A percentile compares a stretch with the other conserved stretches of the same genome.
Conservation (phyloP, 2,329 filamentous ascomycete species). For the Penicillium sp. region DNA sequence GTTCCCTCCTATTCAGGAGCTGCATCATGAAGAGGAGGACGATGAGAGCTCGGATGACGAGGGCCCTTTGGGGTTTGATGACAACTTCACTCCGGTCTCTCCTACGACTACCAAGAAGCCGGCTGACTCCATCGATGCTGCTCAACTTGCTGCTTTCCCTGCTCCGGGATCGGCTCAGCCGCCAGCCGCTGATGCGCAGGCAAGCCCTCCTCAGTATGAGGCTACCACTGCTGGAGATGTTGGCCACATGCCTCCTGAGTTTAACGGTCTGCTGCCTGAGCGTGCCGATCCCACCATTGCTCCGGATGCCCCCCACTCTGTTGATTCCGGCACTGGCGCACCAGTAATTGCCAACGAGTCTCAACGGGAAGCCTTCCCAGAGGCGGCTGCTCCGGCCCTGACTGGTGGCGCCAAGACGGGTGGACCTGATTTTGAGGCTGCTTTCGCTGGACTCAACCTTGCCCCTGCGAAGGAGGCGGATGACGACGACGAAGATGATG, state of each 20-base stretch:
- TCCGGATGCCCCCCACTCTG: conserved; percentile 48
- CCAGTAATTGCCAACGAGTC: conserved; percentile 46
- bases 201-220: conserved; percentile 58
- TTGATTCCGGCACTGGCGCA: conserved; percentile 44
- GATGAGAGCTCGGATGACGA: conserved; percentile 79
- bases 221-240: conserved; percentile 31
- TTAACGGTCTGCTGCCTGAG: conserved; percentile 48
- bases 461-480: conserved; percentile 54
- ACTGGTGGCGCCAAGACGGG: conserved; percentile 39
- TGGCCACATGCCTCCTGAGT: conserved; percentile 45
- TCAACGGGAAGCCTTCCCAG: conserved; percentile 29
- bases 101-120: conserved; percentile 41
- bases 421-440: conserved; percentile 54
- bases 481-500: conserved; percentile 70
- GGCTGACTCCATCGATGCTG: conserved; percentile 45
- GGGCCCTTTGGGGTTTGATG: conserved; percentile 74
- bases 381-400: conserved; percentile 25
- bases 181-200: conserved; percentile 63
- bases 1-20: conserved; percentile 91
- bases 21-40: conserved; percentile 82
- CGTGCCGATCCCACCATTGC: conserved; percentile 48
- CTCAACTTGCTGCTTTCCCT: conserved; percentile 47
- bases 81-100: conserved; percentile 79
- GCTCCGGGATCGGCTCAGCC: conserved; percentile 46
- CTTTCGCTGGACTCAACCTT: conserved; percentile 52